Evolutionary conservation across 306 rosid species (phyloP).

Genomic region (Citrullus mucosospermus): DNA sequence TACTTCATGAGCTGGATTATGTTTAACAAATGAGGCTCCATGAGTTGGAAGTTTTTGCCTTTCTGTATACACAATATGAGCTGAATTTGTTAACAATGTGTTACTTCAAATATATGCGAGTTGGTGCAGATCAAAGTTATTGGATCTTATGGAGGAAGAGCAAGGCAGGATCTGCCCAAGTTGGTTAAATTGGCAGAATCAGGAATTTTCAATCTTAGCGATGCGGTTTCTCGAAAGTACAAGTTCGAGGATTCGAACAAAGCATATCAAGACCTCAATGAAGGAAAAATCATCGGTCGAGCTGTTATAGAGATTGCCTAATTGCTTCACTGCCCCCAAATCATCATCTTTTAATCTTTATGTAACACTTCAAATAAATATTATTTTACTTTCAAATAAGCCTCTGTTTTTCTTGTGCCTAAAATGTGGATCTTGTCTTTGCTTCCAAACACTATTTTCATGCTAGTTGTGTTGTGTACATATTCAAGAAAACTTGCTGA

Average conservation of each 20-base stretch:
- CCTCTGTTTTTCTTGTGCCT: background rate
- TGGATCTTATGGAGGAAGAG: slow-evolving; percentile 93
- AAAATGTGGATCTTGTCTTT: background rate
- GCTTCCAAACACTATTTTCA: background rate
- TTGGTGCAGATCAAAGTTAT: slow-evolving; percentile 58
- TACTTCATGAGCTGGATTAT: no score
- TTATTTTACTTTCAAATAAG: background rate
- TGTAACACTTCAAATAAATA: background rate
- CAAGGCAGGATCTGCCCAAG: slow-evolving; percentile 97
- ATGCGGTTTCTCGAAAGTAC: slow-evolving; percentile 76
- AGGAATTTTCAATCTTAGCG: slow-evolving; percentile 56
- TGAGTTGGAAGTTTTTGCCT: background rate
- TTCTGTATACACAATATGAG: background rate
- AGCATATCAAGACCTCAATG: slow-evolving; percentile 75
- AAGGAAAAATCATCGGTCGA: slow-evolving; percentile 63
- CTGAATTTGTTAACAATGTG: background rate
- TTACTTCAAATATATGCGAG: background rate
- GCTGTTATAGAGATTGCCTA: slow-evolving; percentile 67
- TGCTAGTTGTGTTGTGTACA: background rate
- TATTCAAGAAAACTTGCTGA: background rate
- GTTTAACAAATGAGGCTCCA: background rate
- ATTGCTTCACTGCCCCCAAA: background rate
- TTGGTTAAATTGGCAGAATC: slow-evolving; percentile 72
- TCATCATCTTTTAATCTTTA: background rate
- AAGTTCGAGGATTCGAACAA: slow-evolving; percentile 57